These are phyloP conservation scores for Oryza australiensis DNA, from an alignment of 176 grass and related monocot genomes.

Conservation along the genomic window DNA sequence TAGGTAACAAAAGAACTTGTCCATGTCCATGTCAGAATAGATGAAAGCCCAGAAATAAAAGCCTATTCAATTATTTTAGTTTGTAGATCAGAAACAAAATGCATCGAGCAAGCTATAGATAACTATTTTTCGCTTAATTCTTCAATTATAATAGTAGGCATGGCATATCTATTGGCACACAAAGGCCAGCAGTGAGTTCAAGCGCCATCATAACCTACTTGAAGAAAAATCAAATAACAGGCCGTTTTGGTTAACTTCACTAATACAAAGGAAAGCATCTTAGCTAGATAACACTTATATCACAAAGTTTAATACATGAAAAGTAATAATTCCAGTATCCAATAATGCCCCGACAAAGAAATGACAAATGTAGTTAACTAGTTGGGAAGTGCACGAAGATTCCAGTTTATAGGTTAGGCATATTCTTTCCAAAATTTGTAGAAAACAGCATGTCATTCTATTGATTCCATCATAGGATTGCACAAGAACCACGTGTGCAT, in stretches of 20 bases:
- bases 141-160: too few species aligned
- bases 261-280: not conserved
- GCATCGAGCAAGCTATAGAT: not conserved
- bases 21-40: not conserved
- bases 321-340: not conserved
- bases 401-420: too few species aligned
- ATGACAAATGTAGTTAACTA: too few species aligned
- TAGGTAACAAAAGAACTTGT: not conserved
- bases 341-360: not conserved
- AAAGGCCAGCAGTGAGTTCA: not conserved
- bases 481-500: too few species aligned
- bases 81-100: not conserved
- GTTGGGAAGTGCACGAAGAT: too few species aligned
- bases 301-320: not conserved
- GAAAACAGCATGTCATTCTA: too few species aligned
- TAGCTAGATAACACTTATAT: not conserved
- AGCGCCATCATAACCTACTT: not conserved
- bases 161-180: too few species aligned
- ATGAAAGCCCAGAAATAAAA: not conserved
- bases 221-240: not conserved
- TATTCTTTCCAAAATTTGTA: too few species aligned
- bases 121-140: too few species aligned
- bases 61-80: not conserved
- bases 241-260: not conserved
- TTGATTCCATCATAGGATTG: too few species aligned